Base-by-base conservation (phyloP, 768 basidiomycete genomes). In the Russula brevipes region DNA sequence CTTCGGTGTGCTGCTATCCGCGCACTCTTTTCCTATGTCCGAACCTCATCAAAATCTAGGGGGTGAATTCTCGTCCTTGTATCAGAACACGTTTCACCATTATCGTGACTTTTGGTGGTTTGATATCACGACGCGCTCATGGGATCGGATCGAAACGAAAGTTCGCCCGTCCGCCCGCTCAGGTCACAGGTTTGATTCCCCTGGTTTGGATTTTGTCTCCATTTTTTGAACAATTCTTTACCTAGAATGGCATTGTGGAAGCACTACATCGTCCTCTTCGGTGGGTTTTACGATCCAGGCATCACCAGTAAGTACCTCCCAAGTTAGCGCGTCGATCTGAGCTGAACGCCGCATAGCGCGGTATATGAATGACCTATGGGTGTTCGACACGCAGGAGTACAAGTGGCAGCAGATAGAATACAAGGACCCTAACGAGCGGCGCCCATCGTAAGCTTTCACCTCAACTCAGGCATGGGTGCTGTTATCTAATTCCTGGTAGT, bases 81-180 rank as follows among this genome's bases (percentile, higher is more conserved):
- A 89, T 66, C 92, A 94, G 72, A 93, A 84, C 39, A 84, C 83
- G 0, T 92, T 94, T 72, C 89, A 92, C 65, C 91, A 94, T 68
- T 95, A 92, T 70, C 83, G 90, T 50, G 91, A 94, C 70, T 86
- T 95, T 70, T 94, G 94, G 89, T 81, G 81, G 52, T 95, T 95
- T 70, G 89, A 92, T 66, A 83, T 96, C 30, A 69, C 80, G 3
- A 86, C 85, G 0, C 89, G 91, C 64, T 75, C 81, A 0, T 96
- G 94, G 94, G 91, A 95, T 67, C 79, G 91, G 8, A 90, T 94
- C 55, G 94, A 95, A 42, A 93, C 91, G 4, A 94, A 91, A 70
- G 72, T 87, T 16, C 79, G 84, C 31, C 94, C 93, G 0, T 86
- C 82, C 44, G 89, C 91, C 6, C 78, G 93, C 46, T 91, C 88